Conservation (phyloP, 1,139 yeast genomes). For the Blastobotrys persicus region DNA sequence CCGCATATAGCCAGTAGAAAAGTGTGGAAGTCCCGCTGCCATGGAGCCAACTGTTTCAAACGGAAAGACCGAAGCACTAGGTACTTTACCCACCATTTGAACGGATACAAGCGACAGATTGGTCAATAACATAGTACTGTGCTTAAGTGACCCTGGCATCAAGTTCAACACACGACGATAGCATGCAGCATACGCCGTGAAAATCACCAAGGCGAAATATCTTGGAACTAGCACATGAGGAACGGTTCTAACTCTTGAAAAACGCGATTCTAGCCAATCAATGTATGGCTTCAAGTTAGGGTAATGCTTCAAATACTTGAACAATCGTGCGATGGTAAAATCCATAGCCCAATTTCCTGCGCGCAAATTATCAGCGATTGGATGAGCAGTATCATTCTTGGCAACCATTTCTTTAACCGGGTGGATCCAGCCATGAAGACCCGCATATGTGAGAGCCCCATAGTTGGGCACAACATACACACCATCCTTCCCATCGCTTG, state of each 20-base stretch:
- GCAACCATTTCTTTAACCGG: conserved; percentile 61
- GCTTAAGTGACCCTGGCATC: conserved; percentile 54
- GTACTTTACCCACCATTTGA: conserved; percentile 80
- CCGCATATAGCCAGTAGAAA: conserved; percentile 85
- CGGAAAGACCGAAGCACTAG: conserved; percentile 75
- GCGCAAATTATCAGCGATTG: conserved; percentile 76
- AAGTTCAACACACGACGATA: conserved; percentile 61
- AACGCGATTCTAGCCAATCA: conserved; percentile 67
- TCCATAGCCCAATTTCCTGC: conserved; percentile 90
- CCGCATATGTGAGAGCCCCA: conserved; percentile 80
- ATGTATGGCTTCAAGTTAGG: conserved; percentile 52
- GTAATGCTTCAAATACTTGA: conserved; percentile 49
- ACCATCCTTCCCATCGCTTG: conserved; percentile 68
- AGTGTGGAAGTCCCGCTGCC: conserved; percentile 97
- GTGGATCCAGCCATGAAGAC: conserved; percentile 89
- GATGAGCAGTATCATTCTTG: conserved; percentile 77
- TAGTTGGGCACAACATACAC: conserved; percentile 68
- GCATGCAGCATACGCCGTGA: conserved; percentile 79
- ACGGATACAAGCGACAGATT: conserved; percentile 76
- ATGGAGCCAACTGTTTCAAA: conserved; percentile 59
- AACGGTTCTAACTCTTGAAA: conserved; percentile 59
- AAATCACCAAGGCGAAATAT: conserved; percentile 76
- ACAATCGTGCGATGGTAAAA: conserved; percentile 61
- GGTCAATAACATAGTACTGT: conserved; percentile 72
- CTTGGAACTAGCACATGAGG: conserved; percentile 86